Conservation (phyloP, 1,139 yeast species). For the Suhomyces maxii region DNA sequence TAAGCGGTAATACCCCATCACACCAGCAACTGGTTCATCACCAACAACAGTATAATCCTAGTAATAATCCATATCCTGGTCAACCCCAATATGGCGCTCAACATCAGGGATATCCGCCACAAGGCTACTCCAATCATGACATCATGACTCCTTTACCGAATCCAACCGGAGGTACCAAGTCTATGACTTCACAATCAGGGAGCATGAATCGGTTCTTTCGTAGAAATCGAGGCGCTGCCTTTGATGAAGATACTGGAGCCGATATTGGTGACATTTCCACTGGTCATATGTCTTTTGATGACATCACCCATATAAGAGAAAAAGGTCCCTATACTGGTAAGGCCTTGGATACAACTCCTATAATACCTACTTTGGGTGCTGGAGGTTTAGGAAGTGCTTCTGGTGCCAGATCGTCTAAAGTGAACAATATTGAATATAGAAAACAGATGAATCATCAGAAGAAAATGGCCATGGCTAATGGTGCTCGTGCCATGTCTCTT, state of each 20-base stretch:
- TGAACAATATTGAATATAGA: conserved; percentile 60
- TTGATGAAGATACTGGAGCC: conserved; percentile 56
- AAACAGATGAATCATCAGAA: conserved; percentile 69
- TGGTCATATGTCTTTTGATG: conserved; percentile 58
- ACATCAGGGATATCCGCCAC: not conserved
- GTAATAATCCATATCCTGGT: not conserved
- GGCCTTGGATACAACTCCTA: conserved; percentile 62
- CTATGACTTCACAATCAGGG: conserved; percentile 44
- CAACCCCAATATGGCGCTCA: not conserved
- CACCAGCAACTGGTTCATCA: not conserved
- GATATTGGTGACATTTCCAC: conserved; percentile 44
- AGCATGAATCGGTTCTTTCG: conserved; percentile 45
- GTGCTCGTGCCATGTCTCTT: conserved; percentile 49
- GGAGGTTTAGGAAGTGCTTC: conserved; percentile 10
- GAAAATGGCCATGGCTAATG: conserved; percentile 52
- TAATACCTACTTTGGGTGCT: conserved; percentile 62
- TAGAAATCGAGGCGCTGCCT: conserved; percentile 35
- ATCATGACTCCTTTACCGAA: conserved; percentile 22
- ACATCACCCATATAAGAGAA: conserved; percentile 60
- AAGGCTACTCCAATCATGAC: conserved; percentile 20
- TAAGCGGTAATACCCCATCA: conserved; percentile 16
- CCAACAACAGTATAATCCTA: conserved; percentile 4
- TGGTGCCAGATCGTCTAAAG: conserved; percentile 19
- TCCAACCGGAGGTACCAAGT: conserved; percentile 34
- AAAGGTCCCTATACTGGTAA: conserved; percentile 54